Conservation (phyloP, 257 asterid species). For the Asclepias syriaca region DNA sequence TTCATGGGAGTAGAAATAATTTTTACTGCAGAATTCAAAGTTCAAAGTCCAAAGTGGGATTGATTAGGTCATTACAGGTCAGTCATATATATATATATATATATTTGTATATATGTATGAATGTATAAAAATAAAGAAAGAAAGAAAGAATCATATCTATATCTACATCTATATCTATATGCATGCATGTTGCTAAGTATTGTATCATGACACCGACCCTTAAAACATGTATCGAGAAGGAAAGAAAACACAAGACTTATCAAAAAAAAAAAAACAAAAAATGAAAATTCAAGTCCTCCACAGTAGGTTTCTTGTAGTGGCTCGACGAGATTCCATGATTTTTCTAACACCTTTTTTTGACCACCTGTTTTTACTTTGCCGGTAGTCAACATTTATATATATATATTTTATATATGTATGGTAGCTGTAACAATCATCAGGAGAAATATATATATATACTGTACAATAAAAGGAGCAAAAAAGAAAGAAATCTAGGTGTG, state of each 20-base stretch:
- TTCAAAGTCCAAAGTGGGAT: no score
- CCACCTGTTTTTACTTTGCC: constrained; percentile 33
- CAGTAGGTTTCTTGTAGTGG: constrained; percentile 10
- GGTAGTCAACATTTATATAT: constrained; percentile 23
- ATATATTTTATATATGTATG: no score
- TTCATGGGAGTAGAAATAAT: neutral
- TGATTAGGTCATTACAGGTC: constrained; percentile 5
- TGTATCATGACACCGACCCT: constrained; percentile 18
- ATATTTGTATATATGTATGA: no score
- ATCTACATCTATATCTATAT: neutral
- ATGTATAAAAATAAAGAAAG: no score
- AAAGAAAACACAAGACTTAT: constrained; percentile 32
- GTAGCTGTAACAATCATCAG: constrained; percentile 7
- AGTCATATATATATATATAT: neutral
- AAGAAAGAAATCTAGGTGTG: neutral
- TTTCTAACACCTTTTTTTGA: constrained; percentile 19
- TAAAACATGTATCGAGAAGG: constrained; percentile 24
- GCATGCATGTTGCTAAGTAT: constrained; percentile 9
- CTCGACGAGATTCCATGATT: constrained; percentile 19
- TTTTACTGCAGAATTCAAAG: neutral
- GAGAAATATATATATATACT: neutral
- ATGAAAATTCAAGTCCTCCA: no score
- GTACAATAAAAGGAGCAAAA: neutral
- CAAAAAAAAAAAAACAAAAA: no score
- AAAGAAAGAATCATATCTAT: no score